Conservation (phyloP, 2,329 filamentous ascomycete genomes). For the Alternaria panax region DNA sequence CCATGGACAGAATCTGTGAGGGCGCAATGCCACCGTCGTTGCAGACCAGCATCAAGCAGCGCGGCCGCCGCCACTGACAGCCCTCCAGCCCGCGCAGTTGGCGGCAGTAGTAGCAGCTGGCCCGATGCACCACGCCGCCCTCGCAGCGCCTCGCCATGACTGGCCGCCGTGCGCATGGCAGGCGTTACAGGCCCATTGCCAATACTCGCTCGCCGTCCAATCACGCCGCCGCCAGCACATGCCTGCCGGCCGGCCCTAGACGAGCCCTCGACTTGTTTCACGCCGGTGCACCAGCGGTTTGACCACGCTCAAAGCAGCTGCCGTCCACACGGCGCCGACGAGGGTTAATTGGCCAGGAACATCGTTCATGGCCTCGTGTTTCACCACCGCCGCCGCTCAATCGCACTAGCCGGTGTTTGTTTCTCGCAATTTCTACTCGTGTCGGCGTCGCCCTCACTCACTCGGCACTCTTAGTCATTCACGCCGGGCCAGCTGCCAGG, state of each 20-base stretch:
- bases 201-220: conserved; percentile 38
- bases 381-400: conserved; percentile 18
- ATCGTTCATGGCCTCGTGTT: conserved; percentile 28
- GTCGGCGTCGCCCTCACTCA: not conserved
- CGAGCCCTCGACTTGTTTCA: conserved; percentile 40
- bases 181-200: conserved; percentile 38
- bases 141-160: not conserved
- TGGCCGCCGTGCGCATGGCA: conserved; percentile 8
- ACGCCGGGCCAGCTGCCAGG: not conserved
- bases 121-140: conserved; percentile 16
- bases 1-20: not conserved
- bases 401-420: conserved; percentile 5
- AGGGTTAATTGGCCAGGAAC: conserved; percentile 23
- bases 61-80: too few relatives aligned
- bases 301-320: conserved; percentile 35
- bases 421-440: not conserved
- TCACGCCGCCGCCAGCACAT: conserved; percentile 22
- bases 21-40: not conserved
- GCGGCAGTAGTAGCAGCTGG: too few relatives aligned
- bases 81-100: too few relatives aligned
- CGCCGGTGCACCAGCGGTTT: conserved; percentile 34
- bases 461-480: not conserved
- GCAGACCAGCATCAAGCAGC: too few relatives aligned
- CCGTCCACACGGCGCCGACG: conserved; percentile 11
- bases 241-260: conserved; percentile 26